Evolutionary conservation across 2,329 filamentous ascomycete species (phyloP).

Genomic region (Pseudocercospora vitis): DNA sequence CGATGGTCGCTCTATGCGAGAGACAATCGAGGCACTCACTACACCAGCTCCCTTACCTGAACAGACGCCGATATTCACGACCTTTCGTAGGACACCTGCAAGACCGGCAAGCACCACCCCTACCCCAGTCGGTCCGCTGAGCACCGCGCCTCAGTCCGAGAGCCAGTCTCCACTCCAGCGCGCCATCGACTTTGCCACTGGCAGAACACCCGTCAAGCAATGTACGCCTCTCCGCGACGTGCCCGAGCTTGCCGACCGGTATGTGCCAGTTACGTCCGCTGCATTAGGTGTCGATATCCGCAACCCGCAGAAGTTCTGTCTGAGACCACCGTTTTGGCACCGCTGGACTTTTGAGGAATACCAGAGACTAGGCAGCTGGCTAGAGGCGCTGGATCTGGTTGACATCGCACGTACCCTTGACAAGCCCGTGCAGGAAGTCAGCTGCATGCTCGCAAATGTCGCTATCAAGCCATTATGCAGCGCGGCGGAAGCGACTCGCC

Average conservation of each 20-base stretch:
- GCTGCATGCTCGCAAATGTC: conserved; percentile 21
- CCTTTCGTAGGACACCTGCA: too few relatives aligned
- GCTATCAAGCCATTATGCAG: conserved; percentile 24
- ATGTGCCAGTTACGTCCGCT: conserved; percentile 11
- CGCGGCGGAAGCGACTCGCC: conserved; percentile 15
- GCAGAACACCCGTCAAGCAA: neutral
- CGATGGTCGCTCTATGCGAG: neutral
- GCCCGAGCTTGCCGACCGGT: conserved; percentile 13
- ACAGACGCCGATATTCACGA: neutral
- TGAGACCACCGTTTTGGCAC: conserved; percentile 29
- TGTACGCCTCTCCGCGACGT: conserved; percentile 5
- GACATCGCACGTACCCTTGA: conserved; percentile 18
- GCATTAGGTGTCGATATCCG: conserved; percentile 10
- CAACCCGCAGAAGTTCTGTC: conserved; percentile 24
- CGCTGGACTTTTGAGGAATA: conserved; percentile 24
- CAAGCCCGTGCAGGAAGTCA: conserved; percentile 28
- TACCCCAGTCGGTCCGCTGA: neutral
- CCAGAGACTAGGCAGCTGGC: conserved; percentile 17
- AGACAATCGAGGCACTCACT: neutral
- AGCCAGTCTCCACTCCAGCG: neutral
- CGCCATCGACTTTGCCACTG: neutral
- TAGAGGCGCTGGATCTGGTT: conserved; percentile 20
- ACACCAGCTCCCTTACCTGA: neutral
- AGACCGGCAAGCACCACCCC: neutral
- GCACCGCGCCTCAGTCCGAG: neutral